These are phyloP conservation scores for Talaromyces thailandensis DNA, from an alignment of 495 filamentous ascomycete genomes.

Conservation along the genomic window DNA sequence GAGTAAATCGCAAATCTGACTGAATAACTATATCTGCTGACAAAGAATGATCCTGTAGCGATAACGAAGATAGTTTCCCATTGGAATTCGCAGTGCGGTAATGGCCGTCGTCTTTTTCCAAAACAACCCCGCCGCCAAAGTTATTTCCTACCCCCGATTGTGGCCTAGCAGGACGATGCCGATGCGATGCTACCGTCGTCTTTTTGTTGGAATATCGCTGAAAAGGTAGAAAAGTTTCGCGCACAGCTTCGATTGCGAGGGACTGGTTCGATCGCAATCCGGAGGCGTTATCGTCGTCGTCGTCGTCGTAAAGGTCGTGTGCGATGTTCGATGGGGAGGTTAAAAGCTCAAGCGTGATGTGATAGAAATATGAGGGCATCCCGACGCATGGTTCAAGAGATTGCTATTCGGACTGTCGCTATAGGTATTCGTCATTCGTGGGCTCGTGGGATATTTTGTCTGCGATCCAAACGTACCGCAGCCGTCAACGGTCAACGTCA, in stretches of 20 bases:
- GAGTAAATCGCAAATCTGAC: constrained; percentile 55
- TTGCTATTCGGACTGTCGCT: neutral
- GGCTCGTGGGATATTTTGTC: neutral
- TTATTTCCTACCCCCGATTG: neutral
- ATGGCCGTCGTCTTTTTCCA: neutral
- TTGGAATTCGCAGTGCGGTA: neutral
- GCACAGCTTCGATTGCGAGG: constrained; percentile 27
- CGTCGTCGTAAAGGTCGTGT: constrained; percentile 1
- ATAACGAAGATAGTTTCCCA: neutral
- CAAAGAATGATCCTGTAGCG: neutral
- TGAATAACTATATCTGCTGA: constrained; percentile 5
- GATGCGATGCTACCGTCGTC: neutral
- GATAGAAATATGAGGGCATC: constrained; percentile 88
- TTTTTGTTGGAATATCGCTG: constrained; percentile 16
- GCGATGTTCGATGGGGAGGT: constrained; percentile 37
- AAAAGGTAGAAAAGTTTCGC: constrained; percentile 34
- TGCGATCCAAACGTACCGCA: neutral
- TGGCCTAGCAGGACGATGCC: neutral
- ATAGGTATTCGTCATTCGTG: neutral
- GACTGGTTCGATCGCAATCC: constrained; percentile 10
- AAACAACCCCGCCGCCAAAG: neutral
- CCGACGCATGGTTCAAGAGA: constrained; percentile 23
- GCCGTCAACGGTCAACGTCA: neutral
- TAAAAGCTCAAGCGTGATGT: constrained; percentile 74
- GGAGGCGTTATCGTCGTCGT: constrained; percentile 3